Evolutionary conservation across 129 eudicot genomes (phyloP), one percentile per base, ranked within the genome.

Genomic region (Rutidosis leptorrhynchoides): DNA sequence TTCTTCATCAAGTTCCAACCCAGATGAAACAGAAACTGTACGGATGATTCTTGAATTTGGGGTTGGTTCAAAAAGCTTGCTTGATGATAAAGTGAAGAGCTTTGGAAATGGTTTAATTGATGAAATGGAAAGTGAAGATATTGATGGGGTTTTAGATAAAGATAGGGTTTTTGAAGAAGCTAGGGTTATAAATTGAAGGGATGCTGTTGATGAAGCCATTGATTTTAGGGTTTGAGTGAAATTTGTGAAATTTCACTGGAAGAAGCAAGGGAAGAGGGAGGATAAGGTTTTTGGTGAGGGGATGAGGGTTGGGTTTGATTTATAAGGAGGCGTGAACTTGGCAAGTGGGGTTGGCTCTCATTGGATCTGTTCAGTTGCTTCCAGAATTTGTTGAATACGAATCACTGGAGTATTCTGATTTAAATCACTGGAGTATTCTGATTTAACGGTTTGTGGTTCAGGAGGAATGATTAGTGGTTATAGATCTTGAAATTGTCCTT

Each of bases 181-280:
- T 23, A 83, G 80, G 68, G 93, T 74, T 21, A 88, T 78, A 46
- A 83, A 64, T 23, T 82, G 88, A 40, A 84, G 82, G 7, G 87
- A 77, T 30, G 86, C 4, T 52, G 85, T 52, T 37, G 89, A 64
- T 48, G 82, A 75, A 67, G 93, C 63, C 89, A 83, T 84, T 70
- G 79, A 11, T 70, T 49, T 26, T 48, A 59, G 79, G 55, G 45
- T 33, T 66, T 51, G 19, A 40, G 66, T 49, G 48, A 45, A 58
- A 40, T 14, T 6, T 48, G 62, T 2, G 60, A 48, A 5, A 16
- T 48, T 49, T 59, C 60, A 58, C 62, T 46, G 21, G 40, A 60
- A 33, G 29, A 53, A 12, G 46, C 46, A 40, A 37, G 20, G 27
- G 2, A 5, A 9, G 24, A n/a, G 60, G 29, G 28, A 63, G 73